A percentile compares a stretch with the other conserved stretches of the same genome.
Evolutionary conservation across 176 grass and related monocot species (phyloP).

Genomic region (Aegilops sharonensis): DNA sequence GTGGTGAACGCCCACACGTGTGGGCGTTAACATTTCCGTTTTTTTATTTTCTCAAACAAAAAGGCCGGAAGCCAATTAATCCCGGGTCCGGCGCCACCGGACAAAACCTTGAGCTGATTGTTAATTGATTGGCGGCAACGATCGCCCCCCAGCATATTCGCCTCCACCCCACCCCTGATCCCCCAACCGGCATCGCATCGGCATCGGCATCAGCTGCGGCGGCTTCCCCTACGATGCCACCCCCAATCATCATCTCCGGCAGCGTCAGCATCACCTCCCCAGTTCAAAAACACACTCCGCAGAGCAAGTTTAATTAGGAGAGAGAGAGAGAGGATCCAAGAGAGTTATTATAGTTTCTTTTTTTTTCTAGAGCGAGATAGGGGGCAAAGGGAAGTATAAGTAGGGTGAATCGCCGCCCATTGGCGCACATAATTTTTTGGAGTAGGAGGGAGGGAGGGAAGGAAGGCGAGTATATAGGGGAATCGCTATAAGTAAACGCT

Average conservation of each 20-base stretch:
- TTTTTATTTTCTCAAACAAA: background rate
- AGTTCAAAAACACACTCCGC: background rate
- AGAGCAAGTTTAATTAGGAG: too few species aligned
- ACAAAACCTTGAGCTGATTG: background rate
- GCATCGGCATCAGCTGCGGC: background rate
- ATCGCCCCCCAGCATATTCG: slow-evolving; percentile 32
- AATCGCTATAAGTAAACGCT: background rate
- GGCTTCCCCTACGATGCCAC: background rate
- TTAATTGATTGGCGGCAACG: background rate
- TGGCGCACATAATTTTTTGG: slow-evolving; percentile 1
- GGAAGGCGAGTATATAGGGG: background rate
- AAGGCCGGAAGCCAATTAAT: background rate
- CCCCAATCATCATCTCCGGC: background rate
- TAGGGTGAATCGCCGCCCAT: background rate
- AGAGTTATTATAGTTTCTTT: background rate
- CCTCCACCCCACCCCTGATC: background rate
- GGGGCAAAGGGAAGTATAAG: background rate
- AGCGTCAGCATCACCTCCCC: background rate
- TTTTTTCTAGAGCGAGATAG: background rate
- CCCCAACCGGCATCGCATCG: background rate
- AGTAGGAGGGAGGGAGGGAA: too few species aligned
- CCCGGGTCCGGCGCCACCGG: background rate
- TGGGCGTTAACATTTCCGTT: too few species aligned
- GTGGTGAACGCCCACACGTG: too few species aligned
- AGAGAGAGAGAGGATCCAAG: too few species aligned